These are phyloP conservation scores for Kurtzmaniella natalensis DNA, from an alignment of 1,139 yeast genomes.

Conservation along the genomic window DNA sequence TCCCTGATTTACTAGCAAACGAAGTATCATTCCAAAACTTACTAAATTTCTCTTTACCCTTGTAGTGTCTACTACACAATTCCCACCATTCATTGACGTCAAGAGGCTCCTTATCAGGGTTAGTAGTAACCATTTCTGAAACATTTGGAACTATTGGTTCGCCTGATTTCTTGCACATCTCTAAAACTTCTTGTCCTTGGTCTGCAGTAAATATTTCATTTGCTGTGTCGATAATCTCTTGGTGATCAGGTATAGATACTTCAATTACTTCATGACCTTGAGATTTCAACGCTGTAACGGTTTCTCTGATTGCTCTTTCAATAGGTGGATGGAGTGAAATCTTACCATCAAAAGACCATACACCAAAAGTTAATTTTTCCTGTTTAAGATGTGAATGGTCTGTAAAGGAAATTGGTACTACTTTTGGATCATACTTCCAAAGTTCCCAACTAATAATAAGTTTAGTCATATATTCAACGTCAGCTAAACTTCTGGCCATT, in stretches of 20 bases:
- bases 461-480: constrained; percentile 26
- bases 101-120: constrained; percentile 25
- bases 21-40: constrained; percentile 35
- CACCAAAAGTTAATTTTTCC: constrained; percentile 26
- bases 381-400: constrained; percentile 18
- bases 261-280: constrained; percentile 61
- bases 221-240: constrained; percentile 30
- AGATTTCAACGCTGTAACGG: constrained; percentile 20
- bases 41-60: constrained; percentile 27
- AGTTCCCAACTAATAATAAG: constrained; percentile 25
- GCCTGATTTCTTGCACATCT: constrained; percentile 33
- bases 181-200: constrained; percentile 32
- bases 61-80: constrained; percentile 30
- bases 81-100: constrained; percentile 42
- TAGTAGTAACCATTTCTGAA: constrained; percentile 27
- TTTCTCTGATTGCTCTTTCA: constrained; percentile 22
- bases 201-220: constrained; percentile 43
- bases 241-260: constrained; percentile 45
- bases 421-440: constrained; percentile 28
- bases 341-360: constrained; percentile 26
- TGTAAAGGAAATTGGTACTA: constrained; percentile 31
- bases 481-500: constrained; percentile 21
- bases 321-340: constrained; percentile 39
- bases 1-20: constrained; percentile 27
- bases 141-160: constrained; percentile 44